These are phyloP conservation scores for Chaetomium fimeti DNA, from an alignment of 495 filamentous ascomycete species.

Conservation along the genomic window DNA sequence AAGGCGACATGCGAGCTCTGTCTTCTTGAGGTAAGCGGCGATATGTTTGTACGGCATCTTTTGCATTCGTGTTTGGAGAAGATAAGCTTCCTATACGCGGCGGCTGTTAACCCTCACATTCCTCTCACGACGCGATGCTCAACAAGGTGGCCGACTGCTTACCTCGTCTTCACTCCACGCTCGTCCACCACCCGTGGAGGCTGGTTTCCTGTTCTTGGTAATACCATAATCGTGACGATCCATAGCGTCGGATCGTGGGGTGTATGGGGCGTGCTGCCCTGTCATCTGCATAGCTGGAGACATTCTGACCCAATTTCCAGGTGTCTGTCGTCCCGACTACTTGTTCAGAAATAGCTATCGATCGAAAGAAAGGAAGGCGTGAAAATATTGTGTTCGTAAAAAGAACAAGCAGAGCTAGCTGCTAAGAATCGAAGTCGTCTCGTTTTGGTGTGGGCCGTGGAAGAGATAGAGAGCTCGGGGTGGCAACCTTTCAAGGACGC, in stretches of 20 bases:
- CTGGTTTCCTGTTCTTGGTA: conserved; percentile 60
- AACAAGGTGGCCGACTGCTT: conserved; percentile 28
- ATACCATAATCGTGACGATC: conserved; percentile 55
- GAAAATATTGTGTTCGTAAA: conserved; percentile 27
- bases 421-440: conserved; percentile 40
- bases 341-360: conserved; percentile 11
- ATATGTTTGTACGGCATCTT: conserved; percentile 92
- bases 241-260: conserved; percentile 48
- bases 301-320: conserved; percentile 37
- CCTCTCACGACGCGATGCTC: background rate
- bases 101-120: conserved; percentile 21
- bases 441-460: conserved; percentile 26
- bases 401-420: conserved; percentile 41
- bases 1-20: conserved; percentile 77
- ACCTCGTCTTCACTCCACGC: conserved; percentile 81
- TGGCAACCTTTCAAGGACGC: background rate
- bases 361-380: conserved; percentile 32
- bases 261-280: conserved; percentile 41
- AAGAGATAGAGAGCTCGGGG: conserved; percentile 16
- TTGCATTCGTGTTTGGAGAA: conserved; percentile 76
- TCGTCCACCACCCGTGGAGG: conserved; percentile 68
- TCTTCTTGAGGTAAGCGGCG: conserved; percentile 78
- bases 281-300: conserved; percentile 51
- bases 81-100: conserved; percentile 67
- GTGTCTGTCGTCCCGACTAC: conserved; percentile 18